Base-by-base conservation (phyloP, 192 early-diverging fungal genomes). In the Podila minutissima region DNA sequence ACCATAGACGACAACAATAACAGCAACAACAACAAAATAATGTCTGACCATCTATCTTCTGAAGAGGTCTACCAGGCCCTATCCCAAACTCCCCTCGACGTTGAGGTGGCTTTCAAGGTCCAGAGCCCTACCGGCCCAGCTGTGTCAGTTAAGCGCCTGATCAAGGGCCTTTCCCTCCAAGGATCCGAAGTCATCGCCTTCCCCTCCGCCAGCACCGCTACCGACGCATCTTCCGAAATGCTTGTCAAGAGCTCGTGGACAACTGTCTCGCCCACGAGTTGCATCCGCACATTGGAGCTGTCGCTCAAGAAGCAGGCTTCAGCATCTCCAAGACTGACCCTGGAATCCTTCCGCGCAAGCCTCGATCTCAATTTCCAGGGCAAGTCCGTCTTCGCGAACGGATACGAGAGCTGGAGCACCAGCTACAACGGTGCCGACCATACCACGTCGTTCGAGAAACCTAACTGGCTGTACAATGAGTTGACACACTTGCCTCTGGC, bases 381-480 rank as follows among this genome's bases (percentile, higher is more conserved):
- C 13, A 72, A 82, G 66, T 22, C 66, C 17, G 62, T 86, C 72
- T 59, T 86, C 24, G 83, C 87, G 1, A 86, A 88, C 49, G 87
- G 87, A 11, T 88, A 85, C 29, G 83, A 88, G 68, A 85, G 83
- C 38, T 88, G 87, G 87, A 85, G 83, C 61, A 67, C 32, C 5
- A 75, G 28, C 20, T 88, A 51, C 57, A 66, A 63, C 46, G 76
- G 85, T 38, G 74, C 71, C 74, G 83, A 50, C 71, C 77, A 59
- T 32, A 69, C 60, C 49, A 79, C 33, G 51, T 82, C 51, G 67
- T 85, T 76, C 74, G 83, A 84, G 74, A 78, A 83, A 32, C 67
- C 74, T 5, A 83, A 74, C 32, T 71, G 81, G 74, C 33, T 75
- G 13, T 64, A 57, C 32, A 28, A 67, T 5, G 46, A 82, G 58